Evolutionary conservation across 2,329 filamentous ascomycete genomes (phyloP).

Genomic region (Talaromyces sp.): DNA sequence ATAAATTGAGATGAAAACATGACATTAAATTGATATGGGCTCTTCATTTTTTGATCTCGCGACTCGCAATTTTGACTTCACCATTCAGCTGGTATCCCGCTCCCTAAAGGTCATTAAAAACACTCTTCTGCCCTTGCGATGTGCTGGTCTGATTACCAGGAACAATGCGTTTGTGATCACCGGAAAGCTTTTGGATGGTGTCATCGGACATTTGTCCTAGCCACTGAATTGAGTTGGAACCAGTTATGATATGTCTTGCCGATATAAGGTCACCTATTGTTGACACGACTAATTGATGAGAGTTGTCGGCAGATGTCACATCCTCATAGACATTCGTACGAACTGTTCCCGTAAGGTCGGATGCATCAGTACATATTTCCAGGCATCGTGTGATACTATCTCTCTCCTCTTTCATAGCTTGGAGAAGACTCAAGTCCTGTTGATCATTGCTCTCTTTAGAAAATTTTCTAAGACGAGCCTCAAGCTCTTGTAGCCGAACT

Average conservation of each 20-base stretch:
- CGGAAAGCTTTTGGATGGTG: slow-evolving; percentile 29
- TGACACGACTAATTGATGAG: slow-evolving; percentile 31
- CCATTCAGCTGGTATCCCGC: slow-evolving; percentile 6
- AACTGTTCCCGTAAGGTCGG: slow-evolving; percentile 25
- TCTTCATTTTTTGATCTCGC: not conserved
- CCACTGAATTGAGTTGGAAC: slow-evolving; percentile 35
- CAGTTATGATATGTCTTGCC: slow-evolving; percentile 30
- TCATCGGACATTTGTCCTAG: slow-evolving; percentile 35
- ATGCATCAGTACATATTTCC: slow-evolving; percentile 28
- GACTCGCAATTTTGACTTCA: not conserved
- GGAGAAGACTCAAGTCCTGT: slow-evolving; percentile 19
- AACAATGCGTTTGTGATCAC: slow-evolving; percentile 20
- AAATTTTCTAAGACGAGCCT: slow-evolving; percentile 21
- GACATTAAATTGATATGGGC: no score
- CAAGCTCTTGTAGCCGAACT: slow-evolving; percentile 24
- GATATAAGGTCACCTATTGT: slow-evolving; percentile 34
- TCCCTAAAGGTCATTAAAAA: slow-evolving; percentile 6
- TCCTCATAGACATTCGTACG: slow-evolving; percentile 31
- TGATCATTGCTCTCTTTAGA: slow-evolving; percentile 12
- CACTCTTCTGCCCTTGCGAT: not conserved
- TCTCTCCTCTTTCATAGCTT: slow-evolving; percentile 27
- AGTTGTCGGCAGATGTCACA: slow-evolving; percentile 27
- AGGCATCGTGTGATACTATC: slow-evolving; percentile 29
- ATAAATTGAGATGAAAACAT: no score
- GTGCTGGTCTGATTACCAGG: not conserved